Base-by-base conservation (phyloP, 768 basidiomycete genomes). In the Tremella fuciformis region DNA sequence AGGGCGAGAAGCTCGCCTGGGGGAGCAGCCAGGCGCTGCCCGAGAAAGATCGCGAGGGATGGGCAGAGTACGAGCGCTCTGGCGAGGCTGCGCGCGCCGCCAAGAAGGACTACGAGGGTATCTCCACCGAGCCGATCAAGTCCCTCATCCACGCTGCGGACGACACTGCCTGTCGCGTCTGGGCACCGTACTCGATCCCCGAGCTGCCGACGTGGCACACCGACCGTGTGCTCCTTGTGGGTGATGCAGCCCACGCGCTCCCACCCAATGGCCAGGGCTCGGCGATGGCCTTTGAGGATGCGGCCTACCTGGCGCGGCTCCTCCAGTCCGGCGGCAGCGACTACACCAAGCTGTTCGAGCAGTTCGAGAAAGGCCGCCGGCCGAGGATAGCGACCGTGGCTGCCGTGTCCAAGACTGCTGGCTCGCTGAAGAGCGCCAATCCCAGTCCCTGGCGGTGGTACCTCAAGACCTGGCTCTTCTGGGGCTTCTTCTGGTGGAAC, bases 241-340 rank as follows among this genome's bases (percentile, higher is more conserved):
- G 66, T 13, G 69, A 71, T 37, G 69, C 69, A 0, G 69, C 69
- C n/a, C 69, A 71, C 29, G 66, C 53, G 6, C 26, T 71, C 2
- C 61, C 63, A 3, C 44, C 58, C 0, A 62, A 60, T 24, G 69
- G 69, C 46, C 66, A 66, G 52, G 69, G 66, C 22, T 58, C 26
- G 11, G 66, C 64, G 8, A 24, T 63, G 41, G 69, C 69, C 0
- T 68, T 71, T 25, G 66, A 71, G 57, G 69, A 71, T 50, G 64
- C 52, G 2, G 69, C 61, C 3, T 21, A 64, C 24, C 26, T 71
- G 21, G 15, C 60, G 8, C 53, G 66, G 8, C 47, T 70, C 15
- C 26, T 69, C 1, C 22, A 38, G 7, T 44, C 51, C 15, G 55
- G 22, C 15, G 55, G 22, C 1, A 42, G 29, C 1, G 40, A 53